phyloP scores from a whole-genome alignment of 2,329 filamentous ascomycete species.

The Epichloe festucae region DNA sequence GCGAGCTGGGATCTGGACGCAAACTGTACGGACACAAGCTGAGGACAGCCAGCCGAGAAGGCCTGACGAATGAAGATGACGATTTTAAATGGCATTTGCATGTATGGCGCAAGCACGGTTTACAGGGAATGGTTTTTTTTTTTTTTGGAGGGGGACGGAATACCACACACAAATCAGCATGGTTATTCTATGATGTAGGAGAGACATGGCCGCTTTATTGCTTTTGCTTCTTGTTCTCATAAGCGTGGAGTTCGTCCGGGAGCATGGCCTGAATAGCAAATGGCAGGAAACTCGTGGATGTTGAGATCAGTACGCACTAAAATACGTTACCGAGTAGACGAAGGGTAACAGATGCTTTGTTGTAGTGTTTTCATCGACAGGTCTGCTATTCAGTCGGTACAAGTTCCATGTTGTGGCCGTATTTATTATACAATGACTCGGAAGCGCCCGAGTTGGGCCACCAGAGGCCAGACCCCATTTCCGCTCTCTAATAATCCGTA shows the following conservation, averaged over 20 bases:
- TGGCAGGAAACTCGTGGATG: neutral
- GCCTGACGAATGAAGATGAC: neutral
- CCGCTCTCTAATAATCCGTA: too few relatives aligned
- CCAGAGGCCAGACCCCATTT: too few relatives aligned
- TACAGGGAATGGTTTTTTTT: neutral
- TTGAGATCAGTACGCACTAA: neutral
- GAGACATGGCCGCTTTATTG: neutral
- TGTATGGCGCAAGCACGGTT: neutral
- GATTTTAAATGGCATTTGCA: neutral
- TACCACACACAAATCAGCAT: neutral
- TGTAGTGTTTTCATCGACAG: neutral
- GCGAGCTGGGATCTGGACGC: conserved; percentile 16
- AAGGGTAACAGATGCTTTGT: neutral
- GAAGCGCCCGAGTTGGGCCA: too few relatives aligned
- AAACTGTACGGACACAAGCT: neutral
- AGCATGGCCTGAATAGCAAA: neutral
- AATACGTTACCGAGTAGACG: neutral
- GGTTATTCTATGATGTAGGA: neutral
- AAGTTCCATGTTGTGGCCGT: too few relatives aligned
- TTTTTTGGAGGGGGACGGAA: neutral
- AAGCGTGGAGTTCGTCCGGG: neutral
- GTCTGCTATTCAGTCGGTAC: neutral
- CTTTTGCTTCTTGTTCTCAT: neutral
- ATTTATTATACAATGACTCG: too few relatives aligned
- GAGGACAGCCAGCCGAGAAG: neutral